These are phyloP conservation scores for Taphrina flavorubra DNA, from an alignment of 1,139 yeast species.

Conservation along the genomic window DNA sequence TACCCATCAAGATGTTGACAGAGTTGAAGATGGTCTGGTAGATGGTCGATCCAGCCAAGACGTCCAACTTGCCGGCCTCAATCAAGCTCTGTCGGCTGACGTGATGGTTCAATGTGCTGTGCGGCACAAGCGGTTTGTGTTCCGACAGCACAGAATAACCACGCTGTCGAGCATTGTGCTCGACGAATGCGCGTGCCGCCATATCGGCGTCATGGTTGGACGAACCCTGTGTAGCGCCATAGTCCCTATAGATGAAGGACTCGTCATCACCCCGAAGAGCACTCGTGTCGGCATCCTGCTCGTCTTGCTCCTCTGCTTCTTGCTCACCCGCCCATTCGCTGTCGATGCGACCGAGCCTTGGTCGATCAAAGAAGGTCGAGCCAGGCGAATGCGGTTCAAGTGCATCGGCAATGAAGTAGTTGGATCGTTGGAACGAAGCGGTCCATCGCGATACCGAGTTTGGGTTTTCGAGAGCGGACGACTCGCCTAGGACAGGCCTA, in stretches of 20 bases:
- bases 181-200: slow-evolving; percentile 28
- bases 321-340: slow-evolving; percentile 40
- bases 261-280: slow-evolving; percentile 26
- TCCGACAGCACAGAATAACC: slow-evolving; percentile 22
- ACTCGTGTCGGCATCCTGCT: slow-evolving; percentile 25
- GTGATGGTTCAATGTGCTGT: slow-evolving; percentile 7
- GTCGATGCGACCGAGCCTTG: slow-evolving; percentile 33
- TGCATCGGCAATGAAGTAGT: slow-evolving; percentile 35
- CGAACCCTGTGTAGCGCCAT: slow-evolving; percentile 13
- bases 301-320: slow-evolving; percentile 30
- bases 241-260: slow-evolving; percentile 31
- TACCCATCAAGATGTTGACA: slow-evolving; percentile 81
- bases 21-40: slow-evolving; percentile 87
- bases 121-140: slow-evolving; percentile 32
- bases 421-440: slow-evolving; percentile 37
- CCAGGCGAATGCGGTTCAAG: slow-evolving; percentile 38
- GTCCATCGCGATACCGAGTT: slow-evolving; percentile 28
- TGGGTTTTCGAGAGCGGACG: slow-evolving; percentile 20
- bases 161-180: slow-evolving; percentile 24
- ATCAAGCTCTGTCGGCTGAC: slow-evolving; percentile 20
- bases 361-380: slow-evolving; percentile 25
- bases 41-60: slow-evolving; percentile 31
- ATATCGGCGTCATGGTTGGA: slow-evolving; percentile 21
- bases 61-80: slow-evolving; percentile 22
- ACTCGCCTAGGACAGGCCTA: slow-evolving; percentile 1